Conservation (phyloP, 495 filamentous ascomycete genomes). For the Aspergillus indologenus region DNA sequence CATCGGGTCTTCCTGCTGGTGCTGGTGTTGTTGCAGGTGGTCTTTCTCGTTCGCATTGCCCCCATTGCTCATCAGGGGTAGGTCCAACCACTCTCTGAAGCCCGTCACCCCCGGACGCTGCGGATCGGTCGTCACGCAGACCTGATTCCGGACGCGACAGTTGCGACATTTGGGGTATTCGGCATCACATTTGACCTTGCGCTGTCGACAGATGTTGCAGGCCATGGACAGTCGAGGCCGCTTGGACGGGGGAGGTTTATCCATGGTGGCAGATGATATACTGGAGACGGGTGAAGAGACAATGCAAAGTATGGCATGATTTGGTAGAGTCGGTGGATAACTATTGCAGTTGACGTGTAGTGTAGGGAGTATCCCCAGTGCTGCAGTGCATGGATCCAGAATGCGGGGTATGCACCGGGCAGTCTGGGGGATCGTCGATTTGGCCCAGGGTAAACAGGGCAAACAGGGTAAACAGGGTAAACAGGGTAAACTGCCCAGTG, state of each 20-base stretch:
- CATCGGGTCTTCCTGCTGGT: too few species aligned
- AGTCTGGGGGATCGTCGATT: constrained; percentile 5
- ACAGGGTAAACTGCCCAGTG: too few species aligned
- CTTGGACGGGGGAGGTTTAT: constrained; percentile 11
- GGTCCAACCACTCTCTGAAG: constrained; percentile 15
- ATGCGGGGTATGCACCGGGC: too few species aligned
- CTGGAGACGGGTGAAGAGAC: too few species aligned
- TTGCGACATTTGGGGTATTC: constrained; percentile 18
- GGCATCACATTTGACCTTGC: constrained; percentile 20
- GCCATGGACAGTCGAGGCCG: constrained; percentile 18
- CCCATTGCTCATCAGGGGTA: constrained; percentile 5
- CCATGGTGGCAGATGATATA: constrained; percentile 1
- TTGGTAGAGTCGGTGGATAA: not conserved
- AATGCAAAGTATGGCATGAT: too few species aligned
- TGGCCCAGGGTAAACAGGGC: too few species aligned
- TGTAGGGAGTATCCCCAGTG: too few species aligned
- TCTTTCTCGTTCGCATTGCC: too few species aligned
- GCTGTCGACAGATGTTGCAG: constrained; percentile 17
- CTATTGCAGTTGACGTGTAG: too few species aligned
- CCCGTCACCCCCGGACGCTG: constrained; percentile 14
- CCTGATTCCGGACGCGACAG: constrained; percentile 14
- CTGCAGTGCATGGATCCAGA: too few species aligned
- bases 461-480: too few species aligned
- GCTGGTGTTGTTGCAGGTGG: too few species aligned
- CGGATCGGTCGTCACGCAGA: constrained; percentile 18